Evolutionary conservation across 768 basidiomycete genomes (phyloP).

Genomic region (Russula compacta): DNA sequence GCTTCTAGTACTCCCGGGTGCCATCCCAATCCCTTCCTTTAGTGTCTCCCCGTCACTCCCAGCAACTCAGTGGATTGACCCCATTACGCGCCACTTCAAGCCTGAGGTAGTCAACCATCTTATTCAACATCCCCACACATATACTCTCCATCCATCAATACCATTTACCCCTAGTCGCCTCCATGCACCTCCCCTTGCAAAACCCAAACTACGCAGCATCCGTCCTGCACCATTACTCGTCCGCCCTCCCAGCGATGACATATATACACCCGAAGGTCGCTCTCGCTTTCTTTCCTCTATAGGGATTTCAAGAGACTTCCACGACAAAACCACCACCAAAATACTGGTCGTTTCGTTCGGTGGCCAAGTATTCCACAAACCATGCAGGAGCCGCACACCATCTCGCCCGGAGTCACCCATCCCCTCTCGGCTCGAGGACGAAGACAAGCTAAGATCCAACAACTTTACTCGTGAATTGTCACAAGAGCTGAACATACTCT

Average conservation of each 20-base stretch:
- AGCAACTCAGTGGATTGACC: slow-evolving; percentile 54
- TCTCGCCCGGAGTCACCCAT: slow-evolving; percentile 15
- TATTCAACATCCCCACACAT: slow-evolving; percentile 24
- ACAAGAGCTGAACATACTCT: slow-evolving; percentile 6
- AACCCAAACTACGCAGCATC: slow-evolving; percentile 32
- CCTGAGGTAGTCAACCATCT: slow-evolving; percentile 39
- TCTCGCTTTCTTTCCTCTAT: slow-evolving; percentile 43
- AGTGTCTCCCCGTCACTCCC: slow-evolving; percentile 43
- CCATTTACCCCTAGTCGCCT: slow-evolving; percentile 27
- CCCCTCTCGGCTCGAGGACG: not conserved
- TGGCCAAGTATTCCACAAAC: slow-evolving; percentile 61
- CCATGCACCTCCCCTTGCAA: slow-evolving; percentile 4
- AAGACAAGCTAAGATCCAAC: not conserved
- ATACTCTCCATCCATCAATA: slow-evolving; percentile 35
- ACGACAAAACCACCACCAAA: slow-evolving; percentile 41
- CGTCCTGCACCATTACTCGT: slow-evolving; percentile 61
- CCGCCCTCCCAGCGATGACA: slow-evolving; percentile 40
- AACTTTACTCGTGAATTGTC: slow-evolving; percentile 4
- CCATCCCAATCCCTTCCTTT: slow-evolving; percentile 74
- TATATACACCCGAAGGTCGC: slow-evolving; percentile 50
- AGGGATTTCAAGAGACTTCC: slow-evolving; percentile 46
- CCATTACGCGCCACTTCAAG: slow-evolving; percentile 36
- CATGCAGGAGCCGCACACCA: slow-evolving; percentile 31
- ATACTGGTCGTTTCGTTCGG: slow-evolving; percentile 76
- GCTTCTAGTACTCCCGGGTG: slow-evolving; percentile 59